A percentile compares a stretch with the other conserved stretches of the same genome.
phyloP scores from a whole-genome alignment of 2,329 filamentous ascomycete genomes.

The Paraphaeosphaeria sporulosa region DNA sequence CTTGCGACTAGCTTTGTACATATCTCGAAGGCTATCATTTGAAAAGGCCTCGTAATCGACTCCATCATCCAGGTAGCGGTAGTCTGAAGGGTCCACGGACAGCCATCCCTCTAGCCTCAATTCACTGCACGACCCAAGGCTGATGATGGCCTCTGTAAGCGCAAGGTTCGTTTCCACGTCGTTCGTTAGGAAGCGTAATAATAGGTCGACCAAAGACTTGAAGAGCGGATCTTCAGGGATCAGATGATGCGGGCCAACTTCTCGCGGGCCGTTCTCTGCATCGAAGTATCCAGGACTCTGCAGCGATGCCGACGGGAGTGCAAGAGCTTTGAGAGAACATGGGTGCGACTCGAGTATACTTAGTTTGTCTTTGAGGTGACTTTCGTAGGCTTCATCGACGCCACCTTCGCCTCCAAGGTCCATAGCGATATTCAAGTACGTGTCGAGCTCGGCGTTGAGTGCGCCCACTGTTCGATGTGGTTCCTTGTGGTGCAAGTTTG shows the following conservation, averaged over 20 bases:
- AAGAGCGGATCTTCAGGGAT: conserved; percentile 69
- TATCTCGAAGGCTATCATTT: conserved; percentile 40
- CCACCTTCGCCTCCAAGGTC: conserved; percentile 72
- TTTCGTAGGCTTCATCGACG: conserved; percentile 76
- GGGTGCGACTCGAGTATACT: conserved; percentile 74
- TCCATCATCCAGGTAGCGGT: conserved; percentile 42
- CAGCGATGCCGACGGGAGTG: conserved; percentile 66
- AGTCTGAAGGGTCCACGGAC: conserved; percentile 69
- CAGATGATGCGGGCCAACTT: conserved; percentile 66
- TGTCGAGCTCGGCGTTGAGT: conserved; percentile 77
- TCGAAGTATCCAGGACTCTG: conserved; percentile 60
- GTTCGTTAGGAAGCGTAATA: conserved; percentile 87
- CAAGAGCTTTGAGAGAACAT: conserved; percentile 74
- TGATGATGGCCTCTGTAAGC: conserved; percentile 82
- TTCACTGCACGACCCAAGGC: conserved; percentile 83
- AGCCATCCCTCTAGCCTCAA: conserved; percentile 92
- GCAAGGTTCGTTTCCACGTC: conserved; percentile 90
- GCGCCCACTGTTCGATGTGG: conserved; percentile 74
- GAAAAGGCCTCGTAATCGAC: conserved; percentile 33
- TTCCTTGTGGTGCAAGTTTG: conserved; percentile 62
- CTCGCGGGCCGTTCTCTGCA: conserved; percentile 62
- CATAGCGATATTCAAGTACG: conserved; percentile 73
- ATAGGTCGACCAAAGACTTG: conserved; percentile 61
- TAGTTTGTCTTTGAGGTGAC: conserved; percentile 74
- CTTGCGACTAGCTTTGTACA: conserved; percentile 45